Evolutionary conservation across 1,139 yeast genomes (phyloP), one percentile per base, ranked within the genome.

Genomic region (Zygoascus hellenicus): DNA sequence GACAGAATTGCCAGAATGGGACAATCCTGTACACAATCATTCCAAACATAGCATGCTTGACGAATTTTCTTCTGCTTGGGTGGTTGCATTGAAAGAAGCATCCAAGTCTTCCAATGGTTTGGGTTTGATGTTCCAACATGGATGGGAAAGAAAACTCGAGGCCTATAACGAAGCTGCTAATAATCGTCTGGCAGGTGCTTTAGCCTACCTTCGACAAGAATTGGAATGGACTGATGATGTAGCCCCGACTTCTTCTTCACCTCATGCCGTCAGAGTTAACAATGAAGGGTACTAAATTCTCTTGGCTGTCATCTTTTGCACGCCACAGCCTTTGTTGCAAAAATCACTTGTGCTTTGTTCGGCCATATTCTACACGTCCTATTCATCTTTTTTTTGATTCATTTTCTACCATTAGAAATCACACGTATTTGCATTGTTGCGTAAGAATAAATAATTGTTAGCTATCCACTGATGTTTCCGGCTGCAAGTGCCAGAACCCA

Each of bases 51-150:
- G 83, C 61, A 92, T 95, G 35, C 80, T 83, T 61, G 95, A 87
- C 57, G 95, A 88, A 63, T 69, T 92, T 17, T 77, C 86, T 31
- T 76, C 78, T 51, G 86, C 94, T 11, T 87, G 96, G 87, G 68
- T 77, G 47, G 74, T 81, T 32, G 77, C 80, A 11, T 71, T 88
- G 47, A 70, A 69, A 48, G 81, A 76, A 46, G 74, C 74, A 41
- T 58, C 71, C 28, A 64, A 61, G 48, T 66, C 67, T 26, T 63
- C 63, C 13, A 58, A 61, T 35, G 67, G 67, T 19, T 57, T 62
- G 28, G 63, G 67, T n/a, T 63, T 78, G 39, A 71, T 74, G 42
- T 37, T 43, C 42, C 72, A 75, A 51, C 72, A 72, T 35, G 73
- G 75, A 41, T 79, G 82, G 79, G 69, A 75, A 47, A 70, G 73